These are phyloP conservation scores for Persicaria tinctoria DNA, from an alignment of 148 eudicot genomes.

Conservation along the genomic window DNA sequence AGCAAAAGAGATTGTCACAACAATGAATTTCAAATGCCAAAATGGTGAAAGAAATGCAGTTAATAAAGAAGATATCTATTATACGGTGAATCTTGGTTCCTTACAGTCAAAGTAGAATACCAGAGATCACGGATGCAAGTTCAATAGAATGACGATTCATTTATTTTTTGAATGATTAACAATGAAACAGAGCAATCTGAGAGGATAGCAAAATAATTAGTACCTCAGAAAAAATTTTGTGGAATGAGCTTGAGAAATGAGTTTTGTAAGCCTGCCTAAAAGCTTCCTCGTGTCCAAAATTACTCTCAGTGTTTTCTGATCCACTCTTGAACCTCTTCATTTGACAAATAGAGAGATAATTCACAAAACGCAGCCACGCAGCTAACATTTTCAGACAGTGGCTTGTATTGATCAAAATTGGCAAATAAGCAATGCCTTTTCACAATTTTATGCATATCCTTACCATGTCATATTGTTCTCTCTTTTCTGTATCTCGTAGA, in stretches of 20 bases:
- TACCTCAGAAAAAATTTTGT: constrained; percentile 89
- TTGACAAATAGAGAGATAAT: not conserved
- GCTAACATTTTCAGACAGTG: not conserved
- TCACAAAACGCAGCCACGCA: not conserved
- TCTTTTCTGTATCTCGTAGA: constrained; percentile 65
- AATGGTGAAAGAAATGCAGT: constrained; percentile 3
- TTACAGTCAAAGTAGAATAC: not conserved
- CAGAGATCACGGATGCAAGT: not conserved
- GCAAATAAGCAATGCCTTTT: not conserved
- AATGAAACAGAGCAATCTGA: not conserved
- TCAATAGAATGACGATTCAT: not conserved
- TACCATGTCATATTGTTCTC: constrained; percentile 87
- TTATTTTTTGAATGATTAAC: not conserved
- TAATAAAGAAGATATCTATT: not conserved
- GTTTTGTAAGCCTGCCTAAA: constrained; percentile 44
- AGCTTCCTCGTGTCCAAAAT: constrained; percentile 39
- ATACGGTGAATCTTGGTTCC: not conserved
- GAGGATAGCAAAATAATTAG: constrained; percentile 8
- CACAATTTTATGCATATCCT: constrained; percentile 7
- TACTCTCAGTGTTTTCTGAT: constrained; percentile 38
- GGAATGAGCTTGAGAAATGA: constrained; percentile 75
- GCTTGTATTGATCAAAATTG: not conserved
- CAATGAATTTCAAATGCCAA: not conserved
- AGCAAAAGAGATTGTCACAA: constrained; percentile 12
- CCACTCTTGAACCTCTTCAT: constrained; percentile 36